These are phyloP conservation scores for Wickerhamomyces bovis DNA, from an alignment of 805 yeast species.

Conservation along the genomic window DNA sequence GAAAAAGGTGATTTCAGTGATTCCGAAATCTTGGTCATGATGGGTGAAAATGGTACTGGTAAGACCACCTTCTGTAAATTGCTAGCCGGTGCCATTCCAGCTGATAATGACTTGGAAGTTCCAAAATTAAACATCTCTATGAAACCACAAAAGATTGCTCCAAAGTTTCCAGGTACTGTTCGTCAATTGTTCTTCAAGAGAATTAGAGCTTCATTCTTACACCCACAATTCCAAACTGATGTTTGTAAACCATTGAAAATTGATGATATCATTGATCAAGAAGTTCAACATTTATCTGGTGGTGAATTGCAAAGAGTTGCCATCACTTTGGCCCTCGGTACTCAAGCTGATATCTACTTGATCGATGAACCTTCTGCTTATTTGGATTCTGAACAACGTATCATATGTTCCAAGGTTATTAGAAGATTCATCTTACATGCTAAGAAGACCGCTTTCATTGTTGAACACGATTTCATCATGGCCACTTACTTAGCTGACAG, in stretches of 20 bases:
- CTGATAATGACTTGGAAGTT: conserved; percentile 74
- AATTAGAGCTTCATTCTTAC: conserved; percentile 88
- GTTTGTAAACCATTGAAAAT: conserved; percentile 92
- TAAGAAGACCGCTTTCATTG: conserved; percentile 97
- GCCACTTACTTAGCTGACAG: conserved; percentile 98
- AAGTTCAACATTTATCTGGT: conserved; percentile 95
- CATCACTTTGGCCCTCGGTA: conserved; percentile 89
- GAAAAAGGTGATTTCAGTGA: conserved; percentile 89
- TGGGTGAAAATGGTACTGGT: conserved; percentile 99
- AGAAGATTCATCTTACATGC: conserved; percentile 94
- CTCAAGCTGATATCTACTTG: conserved; percentile 90
- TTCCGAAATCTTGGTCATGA: conserved; percentile 96
- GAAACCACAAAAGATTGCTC: conserved; percentile 99
- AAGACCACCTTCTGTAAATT: conserved; percentile 95
- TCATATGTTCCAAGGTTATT: conserved; percentile 95
- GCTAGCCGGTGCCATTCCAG: conserved; percentile 86
- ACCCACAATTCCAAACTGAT: conserved; percentile 97
- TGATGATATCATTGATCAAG: conserved; percentile 94
- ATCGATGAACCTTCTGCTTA: conserved; percentile 99
- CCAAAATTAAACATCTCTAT: conserved; percentile 90
- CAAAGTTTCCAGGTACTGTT: conserved; percentile 97
- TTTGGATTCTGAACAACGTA: conserved; percentile 99
- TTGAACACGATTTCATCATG: conserved; percentile 99
- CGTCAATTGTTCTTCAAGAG: conserved; percentile 96
- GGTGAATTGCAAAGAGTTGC: conserved; percentile 99